A percentile compares a stretch with the other conserved stretches of the same genome.
Conservation (phyloP, 805 yeast genomes). For the Dipodascus geniculatus region DNA sequence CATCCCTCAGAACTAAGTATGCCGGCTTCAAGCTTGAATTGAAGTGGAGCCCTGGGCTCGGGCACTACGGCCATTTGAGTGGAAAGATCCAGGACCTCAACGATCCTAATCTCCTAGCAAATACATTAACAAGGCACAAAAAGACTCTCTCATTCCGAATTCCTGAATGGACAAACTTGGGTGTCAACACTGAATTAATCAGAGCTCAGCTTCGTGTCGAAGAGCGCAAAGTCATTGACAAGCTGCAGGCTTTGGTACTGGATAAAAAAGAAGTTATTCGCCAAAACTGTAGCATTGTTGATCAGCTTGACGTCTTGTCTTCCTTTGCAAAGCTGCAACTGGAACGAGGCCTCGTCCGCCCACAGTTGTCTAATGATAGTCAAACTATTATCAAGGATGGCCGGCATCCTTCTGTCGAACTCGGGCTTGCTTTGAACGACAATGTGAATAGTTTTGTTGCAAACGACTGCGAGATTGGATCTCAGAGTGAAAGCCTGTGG, state of each 20-base stretch:
- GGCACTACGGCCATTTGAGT: conserved; percentile 37
- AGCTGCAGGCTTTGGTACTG: conserved; percentile 37
- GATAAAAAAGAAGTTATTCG: conserved; percentile 37
- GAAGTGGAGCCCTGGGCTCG: conserved; percentile 32
- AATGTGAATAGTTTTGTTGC: conserved; percentile 46
- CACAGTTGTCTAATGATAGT: conserved; percentile 41
- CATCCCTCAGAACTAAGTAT: conserved; percentile 8
- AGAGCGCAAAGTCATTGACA: conserved; percentile 43
- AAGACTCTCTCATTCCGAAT: conserved; percentile 35
- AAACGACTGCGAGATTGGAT: conserved; percentile 45
- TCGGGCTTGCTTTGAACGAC: conserved; percentile 26
- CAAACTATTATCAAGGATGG: conserved; percentile 43
- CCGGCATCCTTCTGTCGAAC: conserved; percentile 58
- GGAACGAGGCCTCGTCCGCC: conserved; percentile 59
- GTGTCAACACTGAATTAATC: conserved; percentile 25
- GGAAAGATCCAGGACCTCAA: conserved; percentile 12
- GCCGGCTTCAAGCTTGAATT: conserved; percentile 22
- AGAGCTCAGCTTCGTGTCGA: conserved; percentile 38
- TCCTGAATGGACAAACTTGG: conserved; percentile 43
- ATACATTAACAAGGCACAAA: conserved; percentile 31
- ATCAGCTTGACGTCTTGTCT: conserved; percentile 57
- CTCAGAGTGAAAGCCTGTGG: conserved; percentile 38
- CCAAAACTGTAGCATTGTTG: conserved; percentile 38
- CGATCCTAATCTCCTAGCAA: conserved; percentile 7
- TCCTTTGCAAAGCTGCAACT: conserved; percentile 62